Evolutionary conservation across 2,329 filamentous ascomycete genomes (phyloP), one percentile per base, ranked within the genome.

Genomic region (Akanthomyces uredinophilus): DNA sequence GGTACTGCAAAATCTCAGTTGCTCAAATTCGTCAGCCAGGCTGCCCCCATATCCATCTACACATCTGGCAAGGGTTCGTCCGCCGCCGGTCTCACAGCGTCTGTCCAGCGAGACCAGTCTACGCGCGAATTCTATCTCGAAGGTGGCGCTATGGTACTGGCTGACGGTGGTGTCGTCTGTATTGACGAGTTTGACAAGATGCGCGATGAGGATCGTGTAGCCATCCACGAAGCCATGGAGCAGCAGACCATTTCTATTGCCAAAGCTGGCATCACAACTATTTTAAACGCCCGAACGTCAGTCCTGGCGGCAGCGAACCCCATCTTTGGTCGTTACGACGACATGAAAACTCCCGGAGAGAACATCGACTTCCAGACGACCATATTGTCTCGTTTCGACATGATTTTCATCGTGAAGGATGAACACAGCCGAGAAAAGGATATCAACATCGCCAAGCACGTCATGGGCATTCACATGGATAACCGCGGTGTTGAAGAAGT

Each of bases 111-210:
- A 63, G 95, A 99, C 71, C 88, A 91, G 16, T 90, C 88, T 16
- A 97, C 94, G 0, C 86, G 95, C 57, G 95, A 99, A 73, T 99
- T 99, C 75, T 99, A 98, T 71, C 86, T 99, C 0, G 95, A 99
- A 80, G 95, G 95, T 52, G 95, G 95, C 76, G 95, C 95, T 37
- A 98, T 99, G 95, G 95, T 99, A 4, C 85, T 99, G 20, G 95
- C 95, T 4, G 95, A 99, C 68, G 93, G 93, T 2, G 95, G 95
- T 69, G 94, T 98, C 1, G 95, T 98, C 11, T 98, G 95, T 75
- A 99, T 99, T 69, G 95, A 99, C 72, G 95, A 99, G 77, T 99
- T 99, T 72, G 95, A 99, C 79, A 99, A 99, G 81, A 99, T 99
- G 95, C 85, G 95, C 65, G 95, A 99, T 72, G 95, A 99, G 75